Evolutionary conservation across 1,284 basidiomycete genomes (phyloP).

Genomic region (Rhodotorula sp.): DNA sequence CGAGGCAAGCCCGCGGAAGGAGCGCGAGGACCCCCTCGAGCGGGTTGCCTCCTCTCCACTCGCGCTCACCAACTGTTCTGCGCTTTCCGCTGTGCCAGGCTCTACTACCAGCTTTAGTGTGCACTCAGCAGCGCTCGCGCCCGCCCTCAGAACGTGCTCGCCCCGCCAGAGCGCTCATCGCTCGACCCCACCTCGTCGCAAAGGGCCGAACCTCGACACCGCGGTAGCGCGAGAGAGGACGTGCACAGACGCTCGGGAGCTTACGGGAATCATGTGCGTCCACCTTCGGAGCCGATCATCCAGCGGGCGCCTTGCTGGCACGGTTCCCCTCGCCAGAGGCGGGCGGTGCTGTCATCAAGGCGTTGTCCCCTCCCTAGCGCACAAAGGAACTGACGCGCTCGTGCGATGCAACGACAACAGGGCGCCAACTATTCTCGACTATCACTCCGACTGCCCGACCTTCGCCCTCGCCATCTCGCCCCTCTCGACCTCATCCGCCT

Average conservation of each 20-base stretch:
- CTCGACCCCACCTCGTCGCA: background rate
- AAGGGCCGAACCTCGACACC: no score
- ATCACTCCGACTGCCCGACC: slow-evolving; percentile 39
- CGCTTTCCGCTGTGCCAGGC: no score
- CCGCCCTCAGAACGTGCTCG: no score
- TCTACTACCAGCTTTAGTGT: no score
- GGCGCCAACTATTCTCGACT: slow-evolving; percentile 37
- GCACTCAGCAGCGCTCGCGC: no score
- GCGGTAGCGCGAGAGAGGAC: no score
- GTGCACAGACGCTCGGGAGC: no score
- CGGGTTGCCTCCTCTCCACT: no score
- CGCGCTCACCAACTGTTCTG: no score
- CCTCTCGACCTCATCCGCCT: slow-evolving; percentile 29
- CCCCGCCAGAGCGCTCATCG: no score
- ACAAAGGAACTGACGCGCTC: background rate
- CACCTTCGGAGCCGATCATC: rapidly evolving
- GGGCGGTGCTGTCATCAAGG: slow-evolving; percentile 4
- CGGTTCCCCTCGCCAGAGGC: background rate
- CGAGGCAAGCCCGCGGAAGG: no score
- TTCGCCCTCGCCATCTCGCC: slow-evolving; percentile 41
- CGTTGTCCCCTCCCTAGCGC: background rate
- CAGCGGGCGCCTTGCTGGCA: rapidly evolving
- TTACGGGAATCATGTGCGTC: background rate
- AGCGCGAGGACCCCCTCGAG: no score
- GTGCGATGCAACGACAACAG: slow-evolving; percentile 4